Conservation (phyloP, 2,329 filamentous ascomycete species). For the Fusarium sp. region DNA sequence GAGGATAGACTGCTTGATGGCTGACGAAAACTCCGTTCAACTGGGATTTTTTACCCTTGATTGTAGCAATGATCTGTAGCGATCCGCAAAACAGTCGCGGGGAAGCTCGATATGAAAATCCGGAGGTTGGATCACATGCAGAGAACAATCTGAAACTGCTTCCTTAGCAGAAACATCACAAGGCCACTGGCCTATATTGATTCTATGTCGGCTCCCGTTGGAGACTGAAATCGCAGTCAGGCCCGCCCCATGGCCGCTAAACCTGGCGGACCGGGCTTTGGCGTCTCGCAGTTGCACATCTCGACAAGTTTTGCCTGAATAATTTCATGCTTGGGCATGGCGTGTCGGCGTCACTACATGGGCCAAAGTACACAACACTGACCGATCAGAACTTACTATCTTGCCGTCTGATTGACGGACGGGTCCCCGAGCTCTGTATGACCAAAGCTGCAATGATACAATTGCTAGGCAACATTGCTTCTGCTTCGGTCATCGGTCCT, state of each 20-base stretch:
- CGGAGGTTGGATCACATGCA: constrained; percentile 25
- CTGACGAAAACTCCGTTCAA: constrained; percentile 27
- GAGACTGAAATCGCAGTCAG: constrained; percentile 32
- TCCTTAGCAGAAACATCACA: constrained; percentile 32
- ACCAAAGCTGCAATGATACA: constrained; percentile 37
- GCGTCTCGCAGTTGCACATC: constrained; percentile 31
- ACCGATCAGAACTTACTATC: constrained; percentile 6
- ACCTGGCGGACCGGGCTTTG: constrained; percentile 7
- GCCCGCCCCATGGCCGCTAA: constrained; percentile 7
- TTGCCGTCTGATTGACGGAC: constrained; percentile 12
- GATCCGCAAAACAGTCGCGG: constrained; percentile 23
- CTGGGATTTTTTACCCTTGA: constrained; percentile 8
- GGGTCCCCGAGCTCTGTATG: constrained; percentile 28
- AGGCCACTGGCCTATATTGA: constrained; percentile 35
- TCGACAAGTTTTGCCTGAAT: constrained; percentile 37
- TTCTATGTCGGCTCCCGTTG: constrained; percentile 38
- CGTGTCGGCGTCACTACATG: constrained; percentile 32
- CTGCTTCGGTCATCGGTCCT: constrained; percentile 21
- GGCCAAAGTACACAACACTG: constrained; percentile 23
- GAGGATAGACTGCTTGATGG: constrained; percentile 10
- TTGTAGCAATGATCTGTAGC: constrained; percentile 23
- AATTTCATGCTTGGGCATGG: constrained; percentile 30
- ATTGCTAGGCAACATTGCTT: constrained; percentile 18
- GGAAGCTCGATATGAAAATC: constrained; percentile 25
- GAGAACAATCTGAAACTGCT: constrained; percentile 28